These are phyloP conservation scores for Penicillium polonicum DNA, from an alignment of 2,329 filamentous ascomycete genomes.

Conservation along the genomic window DNA sequence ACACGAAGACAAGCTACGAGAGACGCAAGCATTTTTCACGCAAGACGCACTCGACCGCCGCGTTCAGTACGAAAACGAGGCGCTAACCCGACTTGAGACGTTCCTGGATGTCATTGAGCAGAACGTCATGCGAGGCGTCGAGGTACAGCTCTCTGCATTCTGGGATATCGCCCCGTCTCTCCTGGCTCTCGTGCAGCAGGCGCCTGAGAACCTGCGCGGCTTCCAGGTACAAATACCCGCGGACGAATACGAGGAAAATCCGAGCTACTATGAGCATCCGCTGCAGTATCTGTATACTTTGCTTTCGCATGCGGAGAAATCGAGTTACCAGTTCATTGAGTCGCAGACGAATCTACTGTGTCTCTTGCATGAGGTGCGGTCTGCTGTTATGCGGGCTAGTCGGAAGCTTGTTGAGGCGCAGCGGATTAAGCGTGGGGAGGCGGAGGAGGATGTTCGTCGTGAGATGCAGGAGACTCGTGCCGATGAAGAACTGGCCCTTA, in stretches of 20 bases:
- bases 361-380: conserved; percentile 85
- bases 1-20: conserved; percentile 74
- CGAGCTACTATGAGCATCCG: conserved; percentile 74
- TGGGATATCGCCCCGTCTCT: conserved; percentile 95
- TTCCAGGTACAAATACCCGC: conserved; percentile 77
- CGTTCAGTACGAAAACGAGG: conserved; percentile 67
- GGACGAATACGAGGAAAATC: conserved; percentile 79
- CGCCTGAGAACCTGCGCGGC: conserved; percentile 57
- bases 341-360: conserved; percentile 88
- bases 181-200: conserved; percentile 72
- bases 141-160: conserved; percentile 88
- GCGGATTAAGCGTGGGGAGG: conserved; percentile 48
- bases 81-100: conserved; percentile 69
- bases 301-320: conserved; percentile 83
- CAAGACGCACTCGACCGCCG: conserved; percentile 74
- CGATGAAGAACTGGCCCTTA: conserved; percentile 70
- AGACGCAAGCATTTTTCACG: conserved; percentile 78
- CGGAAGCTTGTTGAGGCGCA: conserved; percentile 67
- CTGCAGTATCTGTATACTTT: conserved; percentile 88
- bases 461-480: conserved; percentile 59
- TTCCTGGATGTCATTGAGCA: conserved; percentile 78
- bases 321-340: conserved; percentile 95
- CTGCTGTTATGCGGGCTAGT: conserved; percentile 69
- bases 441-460: conserved; percentile 42
- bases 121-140: conserved; percentile 83